Conservation (phyloP, 1,284 basidiomycete species). For the Irpex sp. region DNA sequence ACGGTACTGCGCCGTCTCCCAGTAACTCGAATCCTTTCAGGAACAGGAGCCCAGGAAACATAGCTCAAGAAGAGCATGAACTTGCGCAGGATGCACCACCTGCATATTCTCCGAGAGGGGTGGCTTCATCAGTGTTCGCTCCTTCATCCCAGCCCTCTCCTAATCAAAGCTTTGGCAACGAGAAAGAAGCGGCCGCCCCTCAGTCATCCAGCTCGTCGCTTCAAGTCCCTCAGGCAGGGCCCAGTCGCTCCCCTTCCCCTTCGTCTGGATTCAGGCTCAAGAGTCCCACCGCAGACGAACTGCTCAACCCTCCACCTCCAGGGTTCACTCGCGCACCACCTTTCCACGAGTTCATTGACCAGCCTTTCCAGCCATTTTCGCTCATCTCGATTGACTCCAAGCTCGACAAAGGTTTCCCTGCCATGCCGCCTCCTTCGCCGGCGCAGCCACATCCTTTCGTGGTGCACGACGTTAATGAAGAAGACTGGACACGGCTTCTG, state of each 20-base stretch:
- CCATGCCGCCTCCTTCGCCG: constrained; percentile 13
- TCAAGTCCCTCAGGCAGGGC: not conserved
- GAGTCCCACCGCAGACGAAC: constrained; percentile 6
- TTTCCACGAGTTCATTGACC: constrained; percentile 2
- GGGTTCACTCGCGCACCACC: constrained; percentile 9
- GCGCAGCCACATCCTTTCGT: constrained; percentile 19
- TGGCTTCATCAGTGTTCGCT: too few relatives aligned
- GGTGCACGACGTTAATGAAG: constrained; percentile 19
- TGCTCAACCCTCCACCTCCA: constrained; percentile 10
- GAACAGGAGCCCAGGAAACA: too few relatives aligned
- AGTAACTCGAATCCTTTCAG: too few relatives aligned
- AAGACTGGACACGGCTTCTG: constrained; percentile 21
- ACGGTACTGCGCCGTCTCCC: too few relatives aligned
- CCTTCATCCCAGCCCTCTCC: too few relatives aligned
- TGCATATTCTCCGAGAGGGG: too few relatives aligned
- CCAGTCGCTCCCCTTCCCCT: not conserved
- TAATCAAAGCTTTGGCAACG: too few relatives aligned
- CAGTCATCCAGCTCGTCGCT: not conserved
- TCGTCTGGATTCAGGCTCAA: not conserved
- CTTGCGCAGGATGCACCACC: too few relatives aligned
- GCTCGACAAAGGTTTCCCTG: constrained; percentile 19
- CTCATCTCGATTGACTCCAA: constrained; percentile 11
- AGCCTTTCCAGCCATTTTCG: constrained; percentile 16
- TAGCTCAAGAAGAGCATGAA: too few relatives aligned
- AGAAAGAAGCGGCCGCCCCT: too few relatives aligned